These are phyloP conservation scores for Pleochaeta shiraiana DNA, from an alignment of 2,329 filamentous ascomycete genomes.

Conservation along the genomic window DNA sequence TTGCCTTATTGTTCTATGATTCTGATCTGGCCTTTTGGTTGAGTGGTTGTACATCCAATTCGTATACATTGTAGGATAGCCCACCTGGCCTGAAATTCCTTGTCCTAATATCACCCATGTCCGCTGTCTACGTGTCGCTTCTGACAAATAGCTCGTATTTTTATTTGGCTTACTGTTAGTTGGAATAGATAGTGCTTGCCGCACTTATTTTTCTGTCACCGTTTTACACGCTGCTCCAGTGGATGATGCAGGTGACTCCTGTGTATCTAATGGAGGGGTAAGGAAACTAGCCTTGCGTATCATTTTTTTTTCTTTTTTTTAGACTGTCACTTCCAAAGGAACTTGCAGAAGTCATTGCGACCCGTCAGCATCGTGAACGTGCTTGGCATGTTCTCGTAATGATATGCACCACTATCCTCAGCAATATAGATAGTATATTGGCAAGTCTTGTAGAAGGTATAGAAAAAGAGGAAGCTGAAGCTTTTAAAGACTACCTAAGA, in stretches of 20 bases:
- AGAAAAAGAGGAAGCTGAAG: neutral
- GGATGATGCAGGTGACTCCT: neutral
- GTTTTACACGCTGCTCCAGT: neutral
- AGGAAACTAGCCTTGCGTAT: neutral
- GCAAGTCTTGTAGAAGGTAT: neutral
- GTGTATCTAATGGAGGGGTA: neutral
- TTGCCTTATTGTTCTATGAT: too few relatives aligned
- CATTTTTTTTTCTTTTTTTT: constrained; percentile 3
- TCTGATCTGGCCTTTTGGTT: too few relatives aligned
- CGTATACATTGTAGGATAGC: too few relatives aligned
- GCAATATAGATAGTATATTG: neutral
- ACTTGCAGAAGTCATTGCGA: neutral
- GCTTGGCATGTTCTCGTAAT: neutral
- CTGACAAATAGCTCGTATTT: too few relatives aligned
- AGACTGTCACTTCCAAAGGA: neutral
- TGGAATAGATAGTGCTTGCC: constrained; percentile 2
- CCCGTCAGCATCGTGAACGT: neutral
- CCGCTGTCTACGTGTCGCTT: too few relatives aligned
- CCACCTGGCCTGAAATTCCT: too few relatives aligned
- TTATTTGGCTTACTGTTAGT: too few relatives aligned
- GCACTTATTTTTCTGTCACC: neutral
- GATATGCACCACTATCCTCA: neutral
- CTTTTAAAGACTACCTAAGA: neutral
- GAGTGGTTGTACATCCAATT: too few relatives aligned
- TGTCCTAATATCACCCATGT: too few relatives aligned